These are phyloP conservation scores for Scleroderma bovista DNA, from an alignment of 768 basidiomycete species.

Conservation along the genomic window DNA sequence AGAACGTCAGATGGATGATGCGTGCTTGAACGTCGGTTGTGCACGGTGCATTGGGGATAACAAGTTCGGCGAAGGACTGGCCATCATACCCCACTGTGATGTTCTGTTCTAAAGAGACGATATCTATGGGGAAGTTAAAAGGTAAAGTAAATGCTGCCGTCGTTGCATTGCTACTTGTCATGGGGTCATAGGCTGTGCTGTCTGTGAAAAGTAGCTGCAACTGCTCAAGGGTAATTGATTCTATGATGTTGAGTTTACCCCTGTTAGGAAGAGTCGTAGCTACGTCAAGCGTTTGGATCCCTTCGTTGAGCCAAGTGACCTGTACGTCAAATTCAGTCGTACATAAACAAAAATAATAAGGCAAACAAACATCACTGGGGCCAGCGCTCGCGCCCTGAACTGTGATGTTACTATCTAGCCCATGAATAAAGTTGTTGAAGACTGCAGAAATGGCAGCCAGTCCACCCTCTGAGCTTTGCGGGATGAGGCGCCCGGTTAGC, in stretches of 20 bases:
- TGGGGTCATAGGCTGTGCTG: slow-evolving; percentile 51
- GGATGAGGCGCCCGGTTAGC: slow-evolving; percentile 59
- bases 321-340: slow-evolving; percentile 19
- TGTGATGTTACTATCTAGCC: slow-evolving; percentile 51
- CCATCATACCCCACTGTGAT: slow-evolving; percentile 49
- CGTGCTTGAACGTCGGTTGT: slow-evolving; percentile 58
- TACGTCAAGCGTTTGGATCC: slow-evolving; percentile 57
- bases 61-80: slow-evolving; percentile 52
- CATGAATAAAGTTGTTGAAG: slow-evolving; percentile 71
- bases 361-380: slow-evolving; percentile 43
- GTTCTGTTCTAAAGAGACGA: slow-evolving; percentile 54
- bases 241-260: slow-evolving; percentile 57
- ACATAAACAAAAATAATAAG: neutral
- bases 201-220: slow-evolving; percentile 54
- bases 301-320: slow-evolving; percentile 71
- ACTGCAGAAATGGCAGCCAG: slow-evolving; percentile 55
- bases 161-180: slow-evolving; percentile 53
- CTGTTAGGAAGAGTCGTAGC: slow-evolving; percentile 57
- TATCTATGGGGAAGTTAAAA: slow-evolving; percentile 66
- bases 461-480: slow-evolving; percentile 48
- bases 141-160: slow-evolving; percentile 62
- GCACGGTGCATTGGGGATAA: slow-evolving; percentile 50
- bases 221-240: slow-evolving; percentile 55
- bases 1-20: slow-evolving; percentile 56
- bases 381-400: slow-evolving; percentile 59